Conservation (phyloP, 148 eudicot species). For the Heliosperma pusillum region DNA sequence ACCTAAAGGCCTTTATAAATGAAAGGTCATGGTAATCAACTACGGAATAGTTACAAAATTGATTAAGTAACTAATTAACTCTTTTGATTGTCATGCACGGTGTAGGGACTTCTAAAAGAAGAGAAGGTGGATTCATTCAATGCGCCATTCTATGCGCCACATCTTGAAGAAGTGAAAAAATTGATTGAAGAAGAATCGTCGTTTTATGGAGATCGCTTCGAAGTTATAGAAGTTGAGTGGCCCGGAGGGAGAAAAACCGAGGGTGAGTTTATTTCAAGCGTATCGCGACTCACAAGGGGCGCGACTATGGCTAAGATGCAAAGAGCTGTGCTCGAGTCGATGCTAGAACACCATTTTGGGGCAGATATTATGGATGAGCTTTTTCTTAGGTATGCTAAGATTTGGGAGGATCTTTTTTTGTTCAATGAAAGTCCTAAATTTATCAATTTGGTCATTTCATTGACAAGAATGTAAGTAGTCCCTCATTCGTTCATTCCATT, state of each 20-base stretch:
- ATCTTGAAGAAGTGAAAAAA: slow-evolving; percentile 40
- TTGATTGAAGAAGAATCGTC: slow-evolving; percentile 51
- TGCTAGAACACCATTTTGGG: slow-evolving; percentile 58
- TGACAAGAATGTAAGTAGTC: neutral
- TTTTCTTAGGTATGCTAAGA: slow-evolving; percentile 35
- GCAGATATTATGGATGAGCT: slow-evolving; percentile 42
- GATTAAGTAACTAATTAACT: too few species aligned
- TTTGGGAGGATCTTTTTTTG: slow-evolving; percentile 36
- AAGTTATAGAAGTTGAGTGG: slow-evolving; percentile 49
- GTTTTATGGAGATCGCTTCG: slow-evolving; percentile 33
- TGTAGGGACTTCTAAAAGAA: slow-evolving; percentile 55
- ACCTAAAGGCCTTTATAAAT: too few species aligned
- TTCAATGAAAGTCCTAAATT: slow-evolving; percentile 16
- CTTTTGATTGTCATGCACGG: neutral
- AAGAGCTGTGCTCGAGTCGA: slow-evolving; percentile 59
- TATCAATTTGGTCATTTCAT: slow-evolving; percentile 32
- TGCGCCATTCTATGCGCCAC: slow-evolving; percentile 61
- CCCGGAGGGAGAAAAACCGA: slow-evolving; percentile 23
- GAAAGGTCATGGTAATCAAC: too few species aligned
- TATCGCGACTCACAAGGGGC: slow-evolving; percentile 34
- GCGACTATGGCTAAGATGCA: slow-evolving; percentile 41
- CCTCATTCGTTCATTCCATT: too few species aligned
- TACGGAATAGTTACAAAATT: too few species aligned
- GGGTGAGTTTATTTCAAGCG: neutral
- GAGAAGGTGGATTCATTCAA: slow-evolving; percentile 63